Evolutionary conservation across 306 rosid species (phyloP), one percentile per base, ranked within the genome.

Genomic region (Vachellia pachyceras): DNA sequence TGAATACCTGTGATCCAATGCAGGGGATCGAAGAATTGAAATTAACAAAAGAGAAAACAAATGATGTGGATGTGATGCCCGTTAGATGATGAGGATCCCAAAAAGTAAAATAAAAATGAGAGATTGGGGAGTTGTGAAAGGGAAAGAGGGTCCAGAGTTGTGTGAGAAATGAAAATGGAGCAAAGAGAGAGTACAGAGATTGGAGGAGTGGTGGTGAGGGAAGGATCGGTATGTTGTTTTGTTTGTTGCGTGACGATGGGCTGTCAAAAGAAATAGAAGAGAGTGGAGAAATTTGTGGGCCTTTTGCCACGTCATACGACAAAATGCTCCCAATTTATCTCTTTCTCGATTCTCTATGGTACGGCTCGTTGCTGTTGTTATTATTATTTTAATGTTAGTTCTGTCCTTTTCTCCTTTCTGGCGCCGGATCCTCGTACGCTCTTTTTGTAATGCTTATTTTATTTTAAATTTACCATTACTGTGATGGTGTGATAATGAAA

Each of bases 1-100:
- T 2, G 6, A 64, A 47, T 80, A 69, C 79, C 84, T 73, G 36
- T 64, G 73, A 73, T 80, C 45, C 67, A 49, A 72, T 47, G 57
- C 63, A 36, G 44, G 44, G 29, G 78, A 58, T 66, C 25, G 52
- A 13, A 66, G 39, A 55, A 20, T 2, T 8, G 5, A 23, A 54
- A 44, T 55, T 35, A 57, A 54, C 10, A 55, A 25, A 17, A 0
- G 2, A 73, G 1, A 5, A 45, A 18, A 46, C 49, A 44, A 47
- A 49, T 49, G 6, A 49, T 49, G 3, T 15, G 55, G 1, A 49
- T 49, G 55, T 49, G 55, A 5, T 50, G 8, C 7, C 58, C 9
- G 58, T 17, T 17, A n/a, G n/a, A n/a, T n/a, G 22, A 50, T 50
- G 58, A 50, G 22, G 58, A 50, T 73, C 49, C 18, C n/a, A n/a